Conservation (phyloP, 495 filamentous ascomycete species). For the Hypoxylon fuscum region DNA sequence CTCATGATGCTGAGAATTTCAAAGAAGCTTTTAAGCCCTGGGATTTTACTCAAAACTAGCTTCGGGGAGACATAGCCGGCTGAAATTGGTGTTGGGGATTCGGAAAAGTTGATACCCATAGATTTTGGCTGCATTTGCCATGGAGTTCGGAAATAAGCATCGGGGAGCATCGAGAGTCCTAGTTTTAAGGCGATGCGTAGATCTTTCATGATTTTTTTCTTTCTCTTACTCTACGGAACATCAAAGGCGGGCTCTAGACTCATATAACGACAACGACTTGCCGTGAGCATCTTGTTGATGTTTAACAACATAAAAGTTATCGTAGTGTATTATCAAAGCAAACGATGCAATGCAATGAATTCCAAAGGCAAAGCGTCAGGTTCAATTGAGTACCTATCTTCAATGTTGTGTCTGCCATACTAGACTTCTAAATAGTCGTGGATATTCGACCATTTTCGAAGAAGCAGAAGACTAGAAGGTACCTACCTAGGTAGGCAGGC, state of each 20-base stretch:
- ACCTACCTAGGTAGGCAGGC: too few species aligned
- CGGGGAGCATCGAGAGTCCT: not conserved
- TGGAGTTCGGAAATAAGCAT: slow-evolving; percentile 4
- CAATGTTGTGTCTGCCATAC: too few species aligned
- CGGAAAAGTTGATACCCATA: slow-evolving; percentile 43
- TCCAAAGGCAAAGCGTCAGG: too few species aligned
- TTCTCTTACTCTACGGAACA: not conserved
- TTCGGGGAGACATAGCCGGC: too few species aligned
- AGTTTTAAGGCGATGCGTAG: not conserved
- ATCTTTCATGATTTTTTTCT: not conserved
- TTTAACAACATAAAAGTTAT: too few species aligned
- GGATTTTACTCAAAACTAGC: slow-evolving; percentile 85
- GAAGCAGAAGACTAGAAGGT: too few species aligned
- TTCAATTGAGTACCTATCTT: too few species aligned
- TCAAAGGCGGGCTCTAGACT: not conserved
- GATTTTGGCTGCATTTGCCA: slow-evolving; percentile 21
- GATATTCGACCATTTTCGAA: too few species aligned
- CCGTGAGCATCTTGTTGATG: not conserved
- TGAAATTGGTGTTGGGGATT: slow-evolving; percentile 38
- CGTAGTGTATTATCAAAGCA: not conserved
- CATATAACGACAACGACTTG: not conserved
- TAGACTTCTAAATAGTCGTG: too few species aligned
- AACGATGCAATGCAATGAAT: too few species aligned
- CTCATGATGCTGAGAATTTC: slow-evolving; percentile 78
- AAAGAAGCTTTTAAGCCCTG: slow-evolving; percentile 85